phyloP scores from a whole-genome alignment of 2,329 filamentous ascomycete species.

The Aureobasidium vineae region DNA sequence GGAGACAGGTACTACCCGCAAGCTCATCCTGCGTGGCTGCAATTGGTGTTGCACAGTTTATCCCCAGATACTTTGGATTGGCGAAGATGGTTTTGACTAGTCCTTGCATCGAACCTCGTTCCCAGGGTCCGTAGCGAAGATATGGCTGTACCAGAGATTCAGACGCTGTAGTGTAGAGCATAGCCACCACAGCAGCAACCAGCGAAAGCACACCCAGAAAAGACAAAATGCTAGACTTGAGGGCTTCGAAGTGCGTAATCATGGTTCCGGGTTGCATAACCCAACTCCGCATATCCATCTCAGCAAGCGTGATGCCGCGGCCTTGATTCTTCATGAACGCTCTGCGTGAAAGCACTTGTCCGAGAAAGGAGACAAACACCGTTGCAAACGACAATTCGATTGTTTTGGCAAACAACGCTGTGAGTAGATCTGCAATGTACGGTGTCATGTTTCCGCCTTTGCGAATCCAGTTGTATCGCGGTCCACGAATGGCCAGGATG shows the following conservation, averaged over 20 bases:
- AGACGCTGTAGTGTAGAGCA: conserved; percentile 74
- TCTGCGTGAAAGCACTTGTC: conserved; percentile 69
- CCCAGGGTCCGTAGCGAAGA: conserved; percentile 58
- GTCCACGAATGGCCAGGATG: conserved; percentile 59
- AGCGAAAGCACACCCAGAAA: conserved; percentile 64
- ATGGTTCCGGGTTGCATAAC: conserved; percentile 59
- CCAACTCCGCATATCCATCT: conserved; percentile 77
- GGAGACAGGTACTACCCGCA: conserved; percentile 59
- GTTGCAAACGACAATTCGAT: conserved; percentile 78
- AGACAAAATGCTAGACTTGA: conserved; percentile 63
- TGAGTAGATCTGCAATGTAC: conserved; percentile 64
- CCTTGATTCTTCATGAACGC: conserved; percentile 55
- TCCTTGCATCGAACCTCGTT: conserved; percentile 53
- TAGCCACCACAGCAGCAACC: conserved; percentile 62
- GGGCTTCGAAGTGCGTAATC: conserved; percentile 64
- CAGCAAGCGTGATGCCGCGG: conserved; percentile 67
- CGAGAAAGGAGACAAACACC: conserved; percentile 70
- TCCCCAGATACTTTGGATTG: conserved; percentile 57
- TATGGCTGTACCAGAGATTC: conserved; percentile 74
- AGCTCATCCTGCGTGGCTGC: conserved; percentile 30
- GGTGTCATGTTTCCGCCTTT: conserved; percentile 55
- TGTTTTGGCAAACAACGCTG: conserved; percentile 69
- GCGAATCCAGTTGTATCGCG: conserved; percentile 58
- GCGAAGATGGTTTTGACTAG: conserved; percentile 62
- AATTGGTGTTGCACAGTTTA: conserved; percentile 63